These are phyloP conservation scores for Glonium stellatum DNA, from an alignment of 495 filamentous ascomycete species.

Conservation along the genomic window DNA sequence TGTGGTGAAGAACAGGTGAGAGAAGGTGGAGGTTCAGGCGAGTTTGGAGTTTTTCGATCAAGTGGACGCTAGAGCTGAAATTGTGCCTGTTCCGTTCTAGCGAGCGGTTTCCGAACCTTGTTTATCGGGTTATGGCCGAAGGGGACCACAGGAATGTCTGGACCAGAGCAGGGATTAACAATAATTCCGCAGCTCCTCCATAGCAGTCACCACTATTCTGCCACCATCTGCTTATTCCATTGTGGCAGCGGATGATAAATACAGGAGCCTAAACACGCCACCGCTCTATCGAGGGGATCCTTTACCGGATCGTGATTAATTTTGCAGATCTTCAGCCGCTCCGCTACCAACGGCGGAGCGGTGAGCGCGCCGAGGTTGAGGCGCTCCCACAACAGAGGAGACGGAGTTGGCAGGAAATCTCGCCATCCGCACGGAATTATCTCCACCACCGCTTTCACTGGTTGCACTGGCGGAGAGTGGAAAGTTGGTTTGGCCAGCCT, in stretches of 20 bases:
- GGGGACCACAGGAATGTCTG: background rate
- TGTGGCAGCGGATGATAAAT: background rate
- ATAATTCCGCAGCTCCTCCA: background rate
- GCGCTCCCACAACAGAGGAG: background rate
- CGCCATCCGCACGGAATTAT: too few species aligned
- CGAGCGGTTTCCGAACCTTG: constrained; percentile 1
- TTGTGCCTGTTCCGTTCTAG: background rate
- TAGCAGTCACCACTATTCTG: background rate
- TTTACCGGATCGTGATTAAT: too few species aligned
- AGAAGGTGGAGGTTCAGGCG: background rate
- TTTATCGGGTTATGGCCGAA: background rate
- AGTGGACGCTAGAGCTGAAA: background rate
- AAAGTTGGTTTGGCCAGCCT: too few species aligned
- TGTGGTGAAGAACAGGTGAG: constrained; percentile 1
- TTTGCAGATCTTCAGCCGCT: background rate
- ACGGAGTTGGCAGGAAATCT: background rate
- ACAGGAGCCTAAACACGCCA: background rate
- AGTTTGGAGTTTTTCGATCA: constrained; percentile 1
- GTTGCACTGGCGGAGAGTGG: too few species aligned
- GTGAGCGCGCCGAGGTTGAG: background rate
- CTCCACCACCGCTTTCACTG: too few species aligned
- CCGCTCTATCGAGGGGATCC: too few species aligned
- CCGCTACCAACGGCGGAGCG: background rate
- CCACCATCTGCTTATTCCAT: background rate
- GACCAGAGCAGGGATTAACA: background rate